A percentile compares a stretch with the other conserved stretches of the same genome.
Evolutionary conservation across 345 rosid species (phyloP).

Genomic region (Populus euphratica): DNA sequence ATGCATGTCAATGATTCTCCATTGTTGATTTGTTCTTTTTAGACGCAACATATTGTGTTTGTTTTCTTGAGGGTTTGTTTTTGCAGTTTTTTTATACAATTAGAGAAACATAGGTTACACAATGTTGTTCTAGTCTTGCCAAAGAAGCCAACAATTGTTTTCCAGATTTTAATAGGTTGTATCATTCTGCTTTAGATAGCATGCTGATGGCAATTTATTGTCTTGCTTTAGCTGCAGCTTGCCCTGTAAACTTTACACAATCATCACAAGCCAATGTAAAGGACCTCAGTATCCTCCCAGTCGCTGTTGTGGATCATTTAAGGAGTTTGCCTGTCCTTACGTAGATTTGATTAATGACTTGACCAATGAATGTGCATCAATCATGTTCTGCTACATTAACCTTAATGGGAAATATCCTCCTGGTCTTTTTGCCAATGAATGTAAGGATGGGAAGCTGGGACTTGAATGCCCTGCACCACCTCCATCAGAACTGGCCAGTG

Average conservation of each 20-base stretch:
- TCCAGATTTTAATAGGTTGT: not conserved
- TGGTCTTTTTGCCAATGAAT: conserved; percentile 20
- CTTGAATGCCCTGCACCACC: conserved; percentile 25
- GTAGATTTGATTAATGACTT: conserved; percentile 13
- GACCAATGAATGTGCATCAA: conserved; percentile 28
- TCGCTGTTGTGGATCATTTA: conserved; percentile 17
- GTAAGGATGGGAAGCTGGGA: conserved; percentile 19
- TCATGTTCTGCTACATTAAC: conserved; percentile 31
- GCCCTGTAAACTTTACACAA: conserved; percentile 28
- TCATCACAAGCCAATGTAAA: conserved; percentile 28
- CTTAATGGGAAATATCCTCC: conserved; percentile 30
- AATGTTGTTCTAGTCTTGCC: not conserved
- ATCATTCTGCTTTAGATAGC: not conserved
- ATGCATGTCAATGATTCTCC: not conserved
- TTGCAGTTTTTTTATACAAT: not conserved
- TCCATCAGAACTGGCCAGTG: not conserved
- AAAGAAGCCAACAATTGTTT: not conserved
- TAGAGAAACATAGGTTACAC: not conserved
- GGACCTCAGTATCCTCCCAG: conserved; percentile 17
- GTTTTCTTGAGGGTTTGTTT: not conserved
- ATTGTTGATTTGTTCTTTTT: not conserved
- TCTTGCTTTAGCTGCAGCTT: conserved; percentile 17
- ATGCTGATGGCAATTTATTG: not conserved
- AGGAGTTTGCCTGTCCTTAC: conserved; percentile 26
- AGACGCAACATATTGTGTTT: not conserved